Percentiles rank a stretch among this genome's conserved stretches.
phyloP scores from a whole-genome alignment of 2,329 filamentous ascomycete genomes.

The Fusarium siculi region DNA sequence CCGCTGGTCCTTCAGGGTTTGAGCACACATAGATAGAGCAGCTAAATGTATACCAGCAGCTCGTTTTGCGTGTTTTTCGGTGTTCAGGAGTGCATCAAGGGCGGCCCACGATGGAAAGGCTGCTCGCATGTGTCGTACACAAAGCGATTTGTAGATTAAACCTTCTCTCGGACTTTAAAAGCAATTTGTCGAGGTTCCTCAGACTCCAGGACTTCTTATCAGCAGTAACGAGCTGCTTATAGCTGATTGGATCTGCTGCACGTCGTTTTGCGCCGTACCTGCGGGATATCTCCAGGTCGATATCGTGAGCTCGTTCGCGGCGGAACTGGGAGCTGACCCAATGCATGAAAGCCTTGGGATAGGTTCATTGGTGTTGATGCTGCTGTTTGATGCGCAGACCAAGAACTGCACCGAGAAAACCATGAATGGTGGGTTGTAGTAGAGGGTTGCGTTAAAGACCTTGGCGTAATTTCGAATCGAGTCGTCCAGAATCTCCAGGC shows the following conservation, averaged over 20 bases:
- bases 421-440: background rate
- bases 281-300: background rate
- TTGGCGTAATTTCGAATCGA: background rate
- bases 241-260: fast-evolving
- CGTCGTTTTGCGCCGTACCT: fast-evolving
- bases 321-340: background rate
- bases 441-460: fast-evolving
- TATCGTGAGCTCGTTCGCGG: background rate
- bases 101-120: background rate
- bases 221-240: background rate
- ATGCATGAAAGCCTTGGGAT: background rate
- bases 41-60: fast-evolving
- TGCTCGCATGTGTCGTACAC: no score
- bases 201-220: background rate
- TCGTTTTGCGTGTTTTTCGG: background rate
- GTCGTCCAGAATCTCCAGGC: background rate
- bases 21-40: background rate
- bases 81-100: background rate
- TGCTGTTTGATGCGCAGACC: background rate
- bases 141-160: no score
- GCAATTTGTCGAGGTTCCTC: no score
- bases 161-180: no score
- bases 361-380: background rate
- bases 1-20: background rate
- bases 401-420: background rate